Evolutionary conservation across 2,329 filamentous ascomycete species (phyloP).

Genomic region (Endocalyx cinctus): DNA sequence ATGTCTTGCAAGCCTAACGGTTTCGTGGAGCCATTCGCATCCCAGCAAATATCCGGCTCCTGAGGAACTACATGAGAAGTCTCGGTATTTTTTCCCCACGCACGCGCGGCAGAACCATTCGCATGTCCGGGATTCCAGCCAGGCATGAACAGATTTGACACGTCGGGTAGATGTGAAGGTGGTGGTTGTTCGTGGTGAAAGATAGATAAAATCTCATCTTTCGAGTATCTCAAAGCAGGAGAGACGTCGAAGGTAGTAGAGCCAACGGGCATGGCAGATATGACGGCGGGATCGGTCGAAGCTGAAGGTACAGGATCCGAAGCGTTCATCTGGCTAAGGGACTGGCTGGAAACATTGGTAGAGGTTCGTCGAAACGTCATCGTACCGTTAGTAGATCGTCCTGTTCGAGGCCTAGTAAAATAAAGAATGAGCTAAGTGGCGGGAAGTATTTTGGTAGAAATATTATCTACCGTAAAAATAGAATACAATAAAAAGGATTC

Average conservation of each 20-base stretch:
- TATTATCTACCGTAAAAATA: no score
- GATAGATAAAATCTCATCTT: constrained; percentile 73
- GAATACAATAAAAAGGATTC: no score
- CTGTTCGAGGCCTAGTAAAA: constrained; percentile 49
- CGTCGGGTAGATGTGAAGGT: constrained; percentile 48
- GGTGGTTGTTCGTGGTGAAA: constrained; percentile 48
- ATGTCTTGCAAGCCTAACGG: constrained; percentile 72
- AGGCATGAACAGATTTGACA: constrained; percentile 65
- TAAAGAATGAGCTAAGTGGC: no score
- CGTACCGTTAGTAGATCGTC: constrained; percentile 56
- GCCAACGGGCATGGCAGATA: constrained; percentile 54
- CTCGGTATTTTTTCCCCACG: constrained; percentile 77
- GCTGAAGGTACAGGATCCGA: constrained; percentile 25
- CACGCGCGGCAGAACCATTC: constrained; percentile 58
- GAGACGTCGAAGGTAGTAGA: constrained; percentile 41
- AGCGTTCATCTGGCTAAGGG: constrained; percentile 33
- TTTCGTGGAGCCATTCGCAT: constrained; percentile 61
- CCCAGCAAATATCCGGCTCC: constrained; percentile 93
- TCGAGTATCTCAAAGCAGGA: constrained; percentile 63
- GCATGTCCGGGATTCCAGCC: constrained; percentile 74
- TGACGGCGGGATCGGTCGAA: constrained; percentile 42
- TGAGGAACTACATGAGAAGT: constrained; percentile 66
- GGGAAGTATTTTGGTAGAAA: no score
- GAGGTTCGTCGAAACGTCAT: constrained; percentile 61
- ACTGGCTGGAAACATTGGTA: constrained; percentile 44